Conservation (phyloP, 371 early-diverging fungal genomes). For the Mucor piriformis region DNA sequence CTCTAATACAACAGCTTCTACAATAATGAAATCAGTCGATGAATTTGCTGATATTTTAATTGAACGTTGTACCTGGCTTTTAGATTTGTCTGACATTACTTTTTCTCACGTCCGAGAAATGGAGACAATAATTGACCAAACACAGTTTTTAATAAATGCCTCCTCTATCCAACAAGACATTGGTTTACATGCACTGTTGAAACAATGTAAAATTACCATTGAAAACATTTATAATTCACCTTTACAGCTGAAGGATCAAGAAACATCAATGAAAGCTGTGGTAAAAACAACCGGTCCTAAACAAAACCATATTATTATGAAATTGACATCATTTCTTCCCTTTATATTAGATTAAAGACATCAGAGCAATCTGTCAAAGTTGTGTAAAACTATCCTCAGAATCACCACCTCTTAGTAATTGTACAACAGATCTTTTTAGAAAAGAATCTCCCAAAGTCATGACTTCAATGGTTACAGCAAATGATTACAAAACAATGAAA, state of each 20-base stretch:
- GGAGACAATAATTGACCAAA: slow-evolving; percentile 1
- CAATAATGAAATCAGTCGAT: not conserved
- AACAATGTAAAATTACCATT: not conserved
- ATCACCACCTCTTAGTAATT: not conserved
- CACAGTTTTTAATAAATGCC: slow-evolving; percentile 1
- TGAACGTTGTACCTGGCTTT: slow-evolving; percentile 4
- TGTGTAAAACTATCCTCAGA: slow-evolving; percentile 4
- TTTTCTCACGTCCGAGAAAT: slow-evolving; percentile 18
- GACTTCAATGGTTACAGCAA: not conserved
- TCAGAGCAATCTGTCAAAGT: slow-evolving; percentile 5
- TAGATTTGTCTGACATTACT: slow-evolving; percentile 8
- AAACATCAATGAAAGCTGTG: not conserved
- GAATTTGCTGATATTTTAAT: slow-evolving; percentile 9
- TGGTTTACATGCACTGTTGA: not conserved
- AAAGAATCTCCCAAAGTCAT: slow-evolving; percentile 17
- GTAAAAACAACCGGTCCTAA: not conserved
- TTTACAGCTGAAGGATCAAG: not conserved
- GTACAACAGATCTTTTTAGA: slow-evolving; percentile 13
- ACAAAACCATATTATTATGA: not conserved
- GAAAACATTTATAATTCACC: slow-evolving; percentile 3
- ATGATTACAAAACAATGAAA: slow-evolving; percentile 25
- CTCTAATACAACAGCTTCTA: not conserved
- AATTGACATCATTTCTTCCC: not conserved
- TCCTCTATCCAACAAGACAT: not conserved
- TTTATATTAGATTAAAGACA: slow-evolving; percentile 1